Evolutionary conservation across 1,139 yeast genomes (phyloP).

Genomic region (Nadsonia starkeyi-henricii): DNA sequence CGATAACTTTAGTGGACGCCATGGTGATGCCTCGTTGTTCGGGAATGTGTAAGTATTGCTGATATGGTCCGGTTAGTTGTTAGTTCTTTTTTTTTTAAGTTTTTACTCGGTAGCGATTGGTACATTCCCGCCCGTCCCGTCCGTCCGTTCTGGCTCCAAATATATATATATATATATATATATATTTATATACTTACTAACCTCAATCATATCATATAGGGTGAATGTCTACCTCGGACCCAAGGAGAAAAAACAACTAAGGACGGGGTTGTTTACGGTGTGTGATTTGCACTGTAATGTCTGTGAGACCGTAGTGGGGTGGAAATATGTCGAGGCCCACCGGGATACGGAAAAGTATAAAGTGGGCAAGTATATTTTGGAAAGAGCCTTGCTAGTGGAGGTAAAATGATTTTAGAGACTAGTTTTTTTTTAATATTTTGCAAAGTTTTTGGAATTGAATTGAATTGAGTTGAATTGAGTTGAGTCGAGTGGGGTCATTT

Average conservation of each 20-base stretch:
- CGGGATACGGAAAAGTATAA: constrained; percentile 48
- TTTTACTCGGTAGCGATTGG: no score
- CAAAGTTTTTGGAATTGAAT: not conserved
- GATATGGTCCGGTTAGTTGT: no score
- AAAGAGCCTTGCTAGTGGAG: constrained; percentile 17
- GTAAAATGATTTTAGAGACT: not conserved
- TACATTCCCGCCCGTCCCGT: not conserved
- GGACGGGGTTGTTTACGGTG: constrained; percentile 57
- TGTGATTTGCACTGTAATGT: constrained; percentile 52
- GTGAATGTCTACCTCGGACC: constrained; percentile 24
- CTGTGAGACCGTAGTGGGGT: constrained; percentile 51
- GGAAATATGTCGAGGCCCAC: constrained; percentile 59
- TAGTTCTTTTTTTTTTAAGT: no score
- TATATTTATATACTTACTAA: no score
- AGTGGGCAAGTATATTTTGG: constrained; percentile 68
- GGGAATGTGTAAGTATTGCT: constrained; percentile 17
- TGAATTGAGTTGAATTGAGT: not conserved
- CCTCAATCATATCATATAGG: not conserved
- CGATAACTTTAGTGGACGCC: constrained; percentile 26
- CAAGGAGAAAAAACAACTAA: constrained; percentile 35
- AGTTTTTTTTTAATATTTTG: not conserved
- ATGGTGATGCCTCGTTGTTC: constrained; percentile 29
- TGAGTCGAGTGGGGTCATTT: no score
- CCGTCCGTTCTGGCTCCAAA: no score
- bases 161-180: not conserved